phyloP scores from a whole-genome alignment of 768 basidiomycete genomes.

The Phlegmacium glaucopus region DNA sequence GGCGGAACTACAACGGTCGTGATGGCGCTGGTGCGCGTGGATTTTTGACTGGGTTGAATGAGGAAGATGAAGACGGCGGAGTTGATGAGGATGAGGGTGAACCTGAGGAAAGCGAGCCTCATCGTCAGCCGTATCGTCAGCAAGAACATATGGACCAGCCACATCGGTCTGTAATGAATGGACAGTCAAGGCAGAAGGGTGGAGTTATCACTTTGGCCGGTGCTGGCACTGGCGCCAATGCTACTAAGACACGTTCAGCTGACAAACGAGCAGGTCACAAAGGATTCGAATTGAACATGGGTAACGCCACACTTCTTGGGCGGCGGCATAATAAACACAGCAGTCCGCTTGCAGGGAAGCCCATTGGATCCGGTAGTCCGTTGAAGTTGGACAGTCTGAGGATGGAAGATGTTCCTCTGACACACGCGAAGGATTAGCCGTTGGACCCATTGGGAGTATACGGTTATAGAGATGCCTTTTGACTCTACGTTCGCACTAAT shows the following conservation, averaged over 20 bases:
- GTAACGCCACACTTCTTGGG: slow-evolving; percentile 83
- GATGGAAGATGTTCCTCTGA: slow-evolving; percentile 8
- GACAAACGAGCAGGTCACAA: slow-evolving; percentile 7
- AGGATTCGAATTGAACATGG: slow-evolving; percentile 83
- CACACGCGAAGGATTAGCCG: too few relatives aligned
- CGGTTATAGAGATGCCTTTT: too few relatives aligned
- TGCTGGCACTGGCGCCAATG: slow-evolving; percentile 9
- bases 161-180: slow-evolving; percentile 22
- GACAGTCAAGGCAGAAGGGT: slow-evolving; percentile 33
- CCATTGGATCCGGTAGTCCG: slow-evolving; percentile 13
- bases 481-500: too few relatives aligned
- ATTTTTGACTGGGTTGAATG: slow-evolving; percentile 84
- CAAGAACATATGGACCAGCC: slow-evolving; percentile 22
- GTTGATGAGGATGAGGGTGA: slow-evolving; percentile 33
- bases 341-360: slow-evolving; percentile 14
- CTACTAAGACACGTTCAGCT: slow-evolving; percentile 7
- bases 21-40: slow-evolving; percentile 77
- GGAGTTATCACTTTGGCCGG: slow-evolving; percentile 12
- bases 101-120: slow-evolving; percentile 45
- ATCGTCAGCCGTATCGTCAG: slow-evolving; percentile 7
- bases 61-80: slow-evolving; percentile 81
- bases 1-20: slow-evolving; percentile 76
- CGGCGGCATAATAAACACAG: slow-evolving; percentile 46
- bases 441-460: too few relatives aligned
- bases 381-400: slow-evolving; percentile 20